Evolutionary conservation across 2,329 filamentous ascomycete species (phyloP), one percentile per base, ranked within the genome.

Genomic region (Exophiala viscosa): DNA sequence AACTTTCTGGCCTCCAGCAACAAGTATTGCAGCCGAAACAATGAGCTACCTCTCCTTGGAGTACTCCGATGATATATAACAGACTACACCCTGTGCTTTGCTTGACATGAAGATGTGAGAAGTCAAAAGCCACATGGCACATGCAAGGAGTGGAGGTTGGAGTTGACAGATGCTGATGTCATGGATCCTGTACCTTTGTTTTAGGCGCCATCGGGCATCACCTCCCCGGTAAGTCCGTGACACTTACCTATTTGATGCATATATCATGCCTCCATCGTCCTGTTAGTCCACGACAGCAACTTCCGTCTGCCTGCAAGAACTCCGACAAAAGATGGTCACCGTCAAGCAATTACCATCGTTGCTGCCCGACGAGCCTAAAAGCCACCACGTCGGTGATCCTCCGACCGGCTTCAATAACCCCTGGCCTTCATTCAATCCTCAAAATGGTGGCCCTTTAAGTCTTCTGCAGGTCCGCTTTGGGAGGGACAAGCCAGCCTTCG

Each of bases 321-420:
- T 6, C 15, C 11, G 17, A 20, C 7, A 17, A 20, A 55, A 1
- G 3, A 54, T 55, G 52, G 46, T 53, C 5, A 44, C 38, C 9
- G 33, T 58, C 20, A 48, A 41, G 11, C 23, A 13, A 14, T 46
- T 55, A 3, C 52, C 52, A 4, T 58, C 52, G 3, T 23, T 58
- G 18, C 34, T 50, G 8, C 52, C 55, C 13, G 52, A 55, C 15
- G 55, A 57, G 10, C 48, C 50, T 9, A 61, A 59, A 28, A 33
- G 65, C 14, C 75, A 77, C 56, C 74, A 77, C 60, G 59, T 73
- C 18, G 71, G 69, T 32, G 66, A 49, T 18, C 74, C 74, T 3
- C 73, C 74, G 5, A 71, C 70, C 1, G 66, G 65, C 14, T 79
- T 78, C 66, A 66, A 63, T 23, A 79, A 79, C 55, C 76, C 76